phyloP scores from a whole-genome alignment of 2,329 filamentous ascomycete species.

The Sclerotinia borealis region DNA sequence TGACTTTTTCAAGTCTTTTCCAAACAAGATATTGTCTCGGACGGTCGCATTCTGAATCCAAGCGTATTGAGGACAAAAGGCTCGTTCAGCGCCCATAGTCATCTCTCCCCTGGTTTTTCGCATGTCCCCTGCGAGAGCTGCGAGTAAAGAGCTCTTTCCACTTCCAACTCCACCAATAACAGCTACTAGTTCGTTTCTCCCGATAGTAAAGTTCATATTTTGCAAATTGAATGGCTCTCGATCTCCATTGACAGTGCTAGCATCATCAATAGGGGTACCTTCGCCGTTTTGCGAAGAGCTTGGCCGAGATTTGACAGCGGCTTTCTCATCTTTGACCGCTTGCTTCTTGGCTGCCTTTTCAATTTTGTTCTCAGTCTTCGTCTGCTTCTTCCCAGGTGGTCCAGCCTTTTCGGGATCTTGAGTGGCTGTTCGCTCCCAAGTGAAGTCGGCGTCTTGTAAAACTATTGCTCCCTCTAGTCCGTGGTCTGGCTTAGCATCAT shows the following conservation, averaged over 20 bases:
- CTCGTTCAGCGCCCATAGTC: constrained; percentile 69
- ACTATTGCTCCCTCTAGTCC: constrained; percentile 65
- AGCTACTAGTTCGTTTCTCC: constrained; percentile 70
- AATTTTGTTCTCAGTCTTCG: constrained; percentile 36
- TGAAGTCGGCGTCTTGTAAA: constrained; percentile 69
- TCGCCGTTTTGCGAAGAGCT: constrained; percentile 38
- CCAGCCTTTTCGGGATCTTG: constrained; percentile 42
- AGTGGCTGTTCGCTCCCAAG: constrained; percentile 69
- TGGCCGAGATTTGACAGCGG: constrained; percentile 25
- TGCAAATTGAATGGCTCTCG: constrained; percentile 66
- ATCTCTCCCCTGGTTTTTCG: constrained; percentile 70
- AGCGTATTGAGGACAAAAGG: constrained; percentile 92
- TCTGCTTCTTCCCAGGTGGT: constrained; percentile 50
- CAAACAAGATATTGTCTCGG: constrained; percentile 85
- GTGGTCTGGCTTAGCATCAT: constrained; percentile 53
- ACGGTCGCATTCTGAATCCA: constrained; percentile 95
- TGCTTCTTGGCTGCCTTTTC: constrained; percentile 39
- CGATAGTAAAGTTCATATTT: constrained; percentile 60
- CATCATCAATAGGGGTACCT: constrained; percentile 42
- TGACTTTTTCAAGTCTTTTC: constrained; percentile 63
- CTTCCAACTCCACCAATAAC: constrained; percentile 87
- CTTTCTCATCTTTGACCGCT: constrained; percentile 36
- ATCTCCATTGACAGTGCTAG: constrained; percentile 49
- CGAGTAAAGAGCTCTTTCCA: constrained; percentile 84
- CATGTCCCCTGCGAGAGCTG: constrained; percentile 91